Base-by-base conservation (phyloP, 2,329 filamentous ascomycete genomes). In the Fusarium musae region DNA sequence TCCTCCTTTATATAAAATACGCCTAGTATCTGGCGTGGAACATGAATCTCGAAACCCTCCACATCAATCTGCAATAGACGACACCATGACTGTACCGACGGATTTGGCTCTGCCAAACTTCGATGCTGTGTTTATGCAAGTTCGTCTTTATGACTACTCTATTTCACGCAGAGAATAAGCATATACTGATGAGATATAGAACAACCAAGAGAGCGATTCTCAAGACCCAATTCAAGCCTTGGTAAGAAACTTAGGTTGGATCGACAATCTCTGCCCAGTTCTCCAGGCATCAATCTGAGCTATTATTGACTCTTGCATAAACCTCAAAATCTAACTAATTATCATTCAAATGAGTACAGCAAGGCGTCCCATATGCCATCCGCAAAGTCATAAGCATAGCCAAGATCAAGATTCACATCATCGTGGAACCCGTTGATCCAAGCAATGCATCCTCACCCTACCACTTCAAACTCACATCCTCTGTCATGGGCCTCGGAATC, bases 51-150 rank as follows among this genome's bases (percentile, higher is more conserved):
- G 12, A 37, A 4, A 28, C 2, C 1, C 7, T 26, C 5, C 13
- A 4, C 10, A 28, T 28, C 13, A 16, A 6, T 0, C 19, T 53
- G 13, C 1, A 28, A 28, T 3, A 17, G 1, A 5, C 34, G 15
- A 37, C 15, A 4, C 23, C 19, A 53, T 53, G 50, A n/a, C 34
- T 3, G 50, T 53, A 2, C 50, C 50, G 8, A 39, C 8, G 23
- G 23, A 39, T 0, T n/a, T 53, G 34, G 34, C 34, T 39, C 34
- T 53, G 34, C 50, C 34, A n/a, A 39, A 53, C 34, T 28, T 53
- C 13, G 7, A 54, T 17, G 50, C 50, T 2, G 34, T 40, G 7
- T 40, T 54, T 2, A 54, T 54, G 7, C 50, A 26, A 26, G 26
- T 26, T 26, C 26, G 26, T 26, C 5, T 26, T 26, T 26, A 26